These are phyloP conservation scores for Tetradesmus obliquus DNA, from an alignment of 139 green algal species.

Conservation along the genomic window DNA sequence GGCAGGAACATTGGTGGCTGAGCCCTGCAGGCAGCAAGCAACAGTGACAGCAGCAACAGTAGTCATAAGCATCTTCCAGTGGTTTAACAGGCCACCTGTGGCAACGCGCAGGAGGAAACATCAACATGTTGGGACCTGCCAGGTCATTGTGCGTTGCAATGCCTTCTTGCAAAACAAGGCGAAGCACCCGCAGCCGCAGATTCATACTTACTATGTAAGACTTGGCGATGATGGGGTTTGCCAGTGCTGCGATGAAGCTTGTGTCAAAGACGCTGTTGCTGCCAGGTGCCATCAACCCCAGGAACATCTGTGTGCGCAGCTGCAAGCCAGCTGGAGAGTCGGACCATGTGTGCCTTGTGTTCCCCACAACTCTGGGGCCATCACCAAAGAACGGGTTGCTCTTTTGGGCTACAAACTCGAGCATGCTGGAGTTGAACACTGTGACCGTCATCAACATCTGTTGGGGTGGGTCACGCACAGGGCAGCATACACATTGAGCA, in stretches of 20 bases:
- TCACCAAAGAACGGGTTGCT: neutral
- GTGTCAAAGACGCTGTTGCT: neutral
- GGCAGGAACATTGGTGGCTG: neutral
- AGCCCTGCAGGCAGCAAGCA: neutral
- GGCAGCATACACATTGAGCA: too few relatives aligned
- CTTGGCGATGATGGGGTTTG: neutral
- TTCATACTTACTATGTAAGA: neutral
- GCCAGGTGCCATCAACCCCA: slow-evolving; percentile 3
- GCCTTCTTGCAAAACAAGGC: too few relatives aligned
- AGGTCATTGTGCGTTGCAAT: too few relatives aligned
- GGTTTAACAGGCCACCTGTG: too few relatives aligned
- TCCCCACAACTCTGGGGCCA: neutral
- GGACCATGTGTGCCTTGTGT: neutral
- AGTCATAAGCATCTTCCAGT: too few relatives aligned
- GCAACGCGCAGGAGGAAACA: too few relatives aligned
- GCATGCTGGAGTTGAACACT: slow-evolving; percentile 12
- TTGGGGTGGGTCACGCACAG: too few relatives aligned
- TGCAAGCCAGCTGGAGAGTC: neutral
- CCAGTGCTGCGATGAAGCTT: neutral
- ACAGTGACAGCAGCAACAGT: neutral
- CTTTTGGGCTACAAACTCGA: neutral
- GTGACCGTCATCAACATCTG: neutral
- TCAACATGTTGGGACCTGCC: too few relatives aligned
- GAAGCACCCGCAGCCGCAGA: too few relatives aligned
- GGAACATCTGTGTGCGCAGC: neutral